phyloP scores from a whole-genome alignment of 495 filamentous ascomycete genomes.

The Xylaria castorea region DNA sequence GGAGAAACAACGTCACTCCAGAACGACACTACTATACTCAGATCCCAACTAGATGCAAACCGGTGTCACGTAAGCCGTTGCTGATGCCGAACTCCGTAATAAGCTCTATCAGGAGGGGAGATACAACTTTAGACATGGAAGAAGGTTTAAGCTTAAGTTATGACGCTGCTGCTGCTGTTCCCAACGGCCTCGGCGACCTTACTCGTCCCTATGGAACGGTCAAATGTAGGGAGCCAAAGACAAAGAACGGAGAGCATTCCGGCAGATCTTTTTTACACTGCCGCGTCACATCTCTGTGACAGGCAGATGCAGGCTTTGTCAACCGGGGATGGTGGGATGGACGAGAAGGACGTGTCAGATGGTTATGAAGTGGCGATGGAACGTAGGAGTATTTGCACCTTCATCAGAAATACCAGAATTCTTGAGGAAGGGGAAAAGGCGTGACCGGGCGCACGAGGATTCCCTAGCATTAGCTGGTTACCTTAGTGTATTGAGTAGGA shows the following conservation, averaged over 20 bases:
- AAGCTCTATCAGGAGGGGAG: background rate
- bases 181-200: background rate
- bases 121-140: slow-evolving; percentile 23
- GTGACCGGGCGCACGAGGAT: background rate
- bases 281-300: slow-evolving; percentile 20
- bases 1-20: background rate
- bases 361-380: background rate
- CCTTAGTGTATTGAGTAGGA: background rate
- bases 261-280: slow-evolving; percentile 26
- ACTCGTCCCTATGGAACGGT: background rate
- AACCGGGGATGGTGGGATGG: slow-evolving; percentile 2
- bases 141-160: background rate
- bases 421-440: slow-evolving; percentile 26
- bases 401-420: slow-evolving; percentile 27
- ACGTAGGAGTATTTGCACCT: background rate
- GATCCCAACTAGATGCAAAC: background rate
- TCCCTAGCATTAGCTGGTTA: background rate
- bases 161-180: background rate
- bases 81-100: background rate
- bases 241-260: background rate
- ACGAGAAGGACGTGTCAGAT: background rate
- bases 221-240: background rate
- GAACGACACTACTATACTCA: slow-evolving; percentile 19
- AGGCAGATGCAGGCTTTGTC: slow-evolving; percentile 3
- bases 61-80: slow-evolving; percentile 18